phyloP scores from a whole-genome alignment of 1,284 basidiomycete genomes.

The Ganoderma lucidum region DNA sequence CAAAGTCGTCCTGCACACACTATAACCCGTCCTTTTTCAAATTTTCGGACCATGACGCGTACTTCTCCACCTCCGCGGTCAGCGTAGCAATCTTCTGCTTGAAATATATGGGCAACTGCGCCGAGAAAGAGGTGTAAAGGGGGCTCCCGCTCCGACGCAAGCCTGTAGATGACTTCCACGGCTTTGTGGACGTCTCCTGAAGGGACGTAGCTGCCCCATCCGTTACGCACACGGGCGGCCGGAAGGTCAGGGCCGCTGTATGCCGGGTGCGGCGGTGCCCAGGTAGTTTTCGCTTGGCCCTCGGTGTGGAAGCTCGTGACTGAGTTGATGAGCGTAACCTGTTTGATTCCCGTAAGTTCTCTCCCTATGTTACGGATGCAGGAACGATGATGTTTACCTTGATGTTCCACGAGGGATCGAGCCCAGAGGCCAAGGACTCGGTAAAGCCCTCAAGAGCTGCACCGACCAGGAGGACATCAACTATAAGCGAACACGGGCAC shows the following conservation, averaged over 20 bases:
- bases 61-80: slow-evolving; percentile 16
- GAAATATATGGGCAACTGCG: slow-evolving; percentile 1
- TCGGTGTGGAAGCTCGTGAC: slow-evolving; percentile 11
- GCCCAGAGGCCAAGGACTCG: slow-evolving; percentile 40
- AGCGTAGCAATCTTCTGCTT: slow-evolving; percentile 14
- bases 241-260: slow-evolving; percentile 15
- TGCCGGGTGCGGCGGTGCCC: slow-evolving; percentile 12
- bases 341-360: neutral
- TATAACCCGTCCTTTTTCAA: slow-evolving; percentile 9
- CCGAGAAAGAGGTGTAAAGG: slow-evolving; percentile 29
- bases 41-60: slow-evolving; percentile 29
- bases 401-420: slow-evolving; percentile 50
- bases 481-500: neutral
- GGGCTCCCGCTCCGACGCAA: slow-evolving; percentile 16
- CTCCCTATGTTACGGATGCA: too few species aligned
- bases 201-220: slow-evolving; percentile 5
- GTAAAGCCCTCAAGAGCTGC: slow-evolving; percentile 42
- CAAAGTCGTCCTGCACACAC: too few species aligned
- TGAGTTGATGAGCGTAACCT: slow-evolving; percentile 16
- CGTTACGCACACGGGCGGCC: neutral
- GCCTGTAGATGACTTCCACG: slow-evolving; percentile 20
- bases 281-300: neutral
- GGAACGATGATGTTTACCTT: slow-evolving; percentile 36
- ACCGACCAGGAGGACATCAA: neutral
- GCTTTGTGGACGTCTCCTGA: slow-evolving; percentile 19